phyloP scores from a whole-genome alignment of 139 green algal genomes.

The Chlamydomonas incerta region DNA sequence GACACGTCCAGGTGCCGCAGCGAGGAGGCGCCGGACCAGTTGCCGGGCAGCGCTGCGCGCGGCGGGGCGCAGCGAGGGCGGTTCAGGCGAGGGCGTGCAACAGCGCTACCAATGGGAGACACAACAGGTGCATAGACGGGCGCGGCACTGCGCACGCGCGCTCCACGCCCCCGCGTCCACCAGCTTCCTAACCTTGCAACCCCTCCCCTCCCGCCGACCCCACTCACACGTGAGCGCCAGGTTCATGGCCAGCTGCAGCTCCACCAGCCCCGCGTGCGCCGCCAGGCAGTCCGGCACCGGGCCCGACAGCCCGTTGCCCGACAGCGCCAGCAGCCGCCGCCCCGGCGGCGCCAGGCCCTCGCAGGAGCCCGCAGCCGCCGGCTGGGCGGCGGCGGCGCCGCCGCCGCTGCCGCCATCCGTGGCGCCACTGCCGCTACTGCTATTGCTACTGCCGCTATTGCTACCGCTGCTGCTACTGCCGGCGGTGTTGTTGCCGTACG shows the following conservation, averaged over 20 bases:
- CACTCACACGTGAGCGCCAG: neutral
- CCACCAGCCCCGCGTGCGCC: neutral
- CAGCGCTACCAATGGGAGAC: too few species aligned
- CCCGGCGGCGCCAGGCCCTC: neutral
- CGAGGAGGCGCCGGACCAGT: neutral
- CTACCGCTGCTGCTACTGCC: neutral
- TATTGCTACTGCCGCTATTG: neutral
- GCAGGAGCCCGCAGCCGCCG: neutral
- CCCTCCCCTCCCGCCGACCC: too few species aligned
- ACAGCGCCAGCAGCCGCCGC: neutral
- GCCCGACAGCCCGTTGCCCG: neutral
- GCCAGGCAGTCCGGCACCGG: constrained; percentile 1
- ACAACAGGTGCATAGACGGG: too few species aligned
- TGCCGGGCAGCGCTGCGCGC: neutral
- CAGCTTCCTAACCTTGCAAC: too few species aligned
- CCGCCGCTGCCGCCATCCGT: neutral
- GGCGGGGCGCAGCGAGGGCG: too few species aligned
- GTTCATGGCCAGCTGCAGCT: constrained; percentile 8
- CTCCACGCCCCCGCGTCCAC: too few species aligned
- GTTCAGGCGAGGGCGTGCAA: too few species aligned
- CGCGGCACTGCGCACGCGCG: too few species aligned
- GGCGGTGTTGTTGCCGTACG: neutral
- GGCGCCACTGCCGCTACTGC: neutral
- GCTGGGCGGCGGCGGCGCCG: neutral
- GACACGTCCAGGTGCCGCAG: constrained; percentile 19